phyloP scores from a whole-genome alignment of 2,329 filamentous ascomycete genomes.

The Curvularia spicifera region DNA sequence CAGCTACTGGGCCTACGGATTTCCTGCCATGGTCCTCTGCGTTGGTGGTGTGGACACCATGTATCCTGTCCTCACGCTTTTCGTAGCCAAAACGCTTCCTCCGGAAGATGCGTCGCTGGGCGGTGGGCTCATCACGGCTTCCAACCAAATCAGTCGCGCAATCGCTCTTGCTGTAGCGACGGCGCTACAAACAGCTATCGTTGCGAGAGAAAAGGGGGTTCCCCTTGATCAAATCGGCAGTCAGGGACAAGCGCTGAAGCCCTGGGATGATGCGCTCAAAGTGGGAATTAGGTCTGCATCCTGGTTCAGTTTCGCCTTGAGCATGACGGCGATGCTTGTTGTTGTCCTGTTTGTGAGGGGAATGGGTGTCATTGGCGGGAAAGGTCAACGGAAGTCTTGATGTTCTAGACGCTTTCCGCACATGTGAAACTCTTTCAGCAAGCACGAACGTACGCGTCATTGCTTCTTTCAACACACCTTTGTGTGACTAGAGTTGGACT shows the following conservation, averaged over 20 bases:
- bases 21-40: constrained; percentile 69
- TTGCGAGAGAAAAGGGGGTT: constrained; percentile 34
- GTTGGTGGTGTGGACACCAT: constrained; percentile 71
- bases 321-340: constrained; percentile 41
- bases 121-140: constrained; percentile 71
- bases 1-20: constrained; percentile 70
- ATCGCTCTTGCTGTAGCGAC: constrained; percentile 71
- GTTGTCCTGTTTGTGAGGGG: constrained; percentile 40
- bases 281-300: constrained; percentile 48
- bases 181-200: constrained; percentile 67
- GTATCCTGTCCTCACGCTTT: constrained; percentile 70
- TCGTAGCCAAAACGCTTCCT: constrained; percentile 68
- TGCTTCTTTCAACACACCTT: background rate
- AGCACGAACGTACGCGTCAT: background rate
- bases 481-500: background rate
- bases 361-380: constrained; percentile 25
- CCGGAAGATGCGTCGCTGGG: constrained; percentile 70
- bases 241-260: constrained; percentile 19
- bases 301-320: constrained; percentile 52
- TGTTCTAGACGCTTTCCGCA: background rate
- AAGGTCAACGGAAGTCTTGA: background rate
- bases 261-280: constrained; percentile 44
- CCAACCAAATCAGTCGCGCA: constrained; percentile 69
- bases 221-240: background rate
- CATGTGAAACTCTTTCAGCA: background rate